A percentile compares a stretch with the other conserved stretches of the same genome.
Evolutionary conservation across 805 yeast species (phyloP).

Genomic region (Saccharomycopsis selenospora): DNA sequence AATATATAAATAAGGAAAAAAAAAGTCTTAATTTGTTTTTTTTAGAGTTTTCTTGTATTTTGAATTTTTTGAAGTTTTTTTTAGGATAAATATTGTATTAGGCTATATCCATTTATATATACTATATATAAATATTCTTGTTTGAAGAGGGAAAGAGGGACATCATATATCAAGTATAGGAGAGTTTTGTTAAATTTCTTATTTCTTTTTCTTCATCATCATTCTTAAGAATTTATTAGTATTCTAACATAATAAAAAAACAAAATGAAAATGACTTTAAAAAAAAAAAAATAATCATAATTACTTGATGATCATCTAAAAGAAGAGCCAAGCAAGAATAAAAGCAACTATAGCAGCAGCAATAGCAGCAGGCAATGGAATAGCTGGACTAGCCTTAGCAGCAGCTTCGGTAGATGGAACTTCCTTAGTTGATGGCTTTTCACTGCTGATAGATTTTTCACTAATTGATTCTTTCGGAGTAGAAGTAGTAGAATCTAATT

Average conservation of each 20-base stretch:
- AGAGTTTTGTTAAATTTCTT: conserved; percentile 6
- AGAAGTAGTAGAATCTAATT: conserved; percentile 36
- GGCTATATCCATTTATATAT: too few relatives aligned
- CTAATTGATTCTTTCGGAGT: conserved; percentile 20
- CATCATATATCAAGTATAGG: too few relatives aligned
- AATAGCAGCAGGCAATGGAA: conserved; percentile 49
- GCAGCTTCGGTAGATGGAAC: conserved; percentile 21
- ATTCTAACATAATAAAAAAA: neutral
- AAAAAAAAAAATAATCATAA: conserved; percentile 5
- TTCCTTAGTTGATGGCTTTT: neutral
- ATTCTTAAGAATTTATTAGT: neutral
- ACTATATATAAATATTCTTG: too few relatives aligned
- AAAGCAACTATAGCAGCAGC: conserved; percentile 48
- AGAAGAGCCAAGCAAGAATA: conserved; percentile 65
- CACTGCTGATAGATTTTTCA: conserved; percentile 15
- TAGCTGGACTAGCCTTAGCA: conserved; percentile 21
- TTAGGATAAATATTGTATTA: too few relatives aligned
- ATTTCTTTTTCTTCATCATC: too few relatives aligned
- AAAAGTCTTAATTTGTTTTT: too few relatives aligned
- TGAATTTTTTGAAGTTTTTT: too few relatives aligned
- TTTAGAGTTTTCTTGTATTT: too few relatives aligned
- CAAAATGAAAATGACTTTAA: conserved; percentile 3
- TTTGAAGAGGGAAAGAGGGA: too few relatives aligned
- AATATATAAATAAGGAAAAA: too few relatives aligned
- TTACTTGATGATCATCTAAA: conserved; percentile 33